Base-by-base conservation (phyloP, 2,329 filamentous ascomycete genomes). In the Alternaria panax region DNA sequence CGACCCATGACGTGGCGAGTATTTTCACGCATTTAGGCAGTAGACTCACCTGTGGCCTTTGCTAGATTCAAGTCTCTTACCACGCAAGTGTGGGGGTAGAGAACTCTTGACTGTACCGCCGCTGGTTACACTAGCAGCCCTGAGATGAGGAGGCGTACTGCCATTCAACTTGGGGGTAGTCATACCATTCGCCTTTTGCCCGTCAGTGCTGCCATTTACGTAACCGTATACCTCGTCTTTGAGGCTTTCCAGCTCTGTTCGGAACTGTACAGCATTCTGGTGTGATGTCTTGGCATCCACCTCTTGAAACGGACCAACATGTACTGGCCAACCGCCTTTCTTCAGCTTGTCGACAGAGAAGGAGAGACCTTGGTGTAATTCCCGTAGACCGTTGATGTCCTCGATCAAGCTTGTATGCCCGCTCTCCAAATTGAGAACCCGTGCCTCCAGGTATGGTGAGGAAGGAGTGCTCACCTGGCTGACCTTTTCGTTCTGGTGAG, bases 301-400 rank as follows among this genome's bases (percentile, higher is more conserved):
- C 7, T 60, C 55, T 18, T 64, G 51, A 18, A 62, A 63, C 25
- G 66, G 60, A 5, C 66, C 63, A 27, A 72, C 55, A 12, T 54
- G 64, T 36, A 69, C 60, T 4, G 54, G 54, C 67, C 63, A 71
- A 12, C 58, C 55, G 7, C 64, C 67, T 34, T 61, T 65, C 51
- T 68, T 67, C 27, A 70, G 18, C 20, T 53, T 62, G 22, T 72
- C 67, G 24, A 76, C 56, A 2, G 68, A 68, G 12, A 46, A 54
- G 20, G 57, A 58, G 32, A 76, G 62, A 7, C 36, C 43, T 30
- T 69, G 64, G 40, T 45, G 63, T 2, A 66, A 8, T 14, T 65
- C 60, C 20, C 62, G 65, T 16, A 74, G 60, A 22, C 28, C 32
- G 9, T 62, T 48, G 25, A 74, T 27, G 7, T 73, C 65, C 8